Evolutionary conservation across 495 filamentous ascomycete genomes (phyloP).

Genomic region (Aspergillus conjunctus): DNA sequence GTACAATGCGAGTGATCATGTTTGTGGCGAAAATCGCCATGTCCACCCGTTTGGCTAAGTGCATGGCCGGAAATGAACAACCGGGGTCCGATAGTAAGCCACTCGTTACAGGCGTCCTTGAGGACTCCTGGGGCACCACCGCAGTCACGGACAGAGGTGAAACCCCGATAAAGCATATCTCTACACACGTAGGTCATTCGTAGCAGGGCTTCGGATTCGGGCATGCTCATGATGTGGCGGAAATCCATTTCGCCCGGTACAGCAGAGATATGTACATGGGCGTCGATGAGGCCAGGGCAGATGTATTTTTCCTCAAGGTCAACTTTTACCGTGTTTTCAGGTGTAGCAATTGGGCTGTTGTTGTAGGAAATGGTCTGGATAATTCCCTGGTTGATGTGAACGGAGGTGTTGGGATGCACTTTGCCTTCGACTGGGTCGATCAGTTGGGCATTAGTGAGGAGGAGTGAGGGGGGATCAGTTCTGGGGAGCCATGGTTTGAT

Average conservation of each 20-base stretch:
- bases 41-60: slow-evolving; percentile 57
- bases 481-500: slow-evolving; percentile 33
- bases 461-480: slow-evolving; percentile 18
- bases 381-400: slow-evolving; percentile 22
- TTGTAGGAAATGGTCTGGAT: slow-evolving; percentile 12
- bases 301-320: slow-evolving; percentile 51
- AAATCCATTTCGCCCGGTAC: slow-evolving; percentile 42
- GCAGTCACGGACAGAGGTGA: slow-evolving; percentile 55
- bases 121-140: slow-evolving; percentile 54
- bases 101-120: slow-evolving; percentile 54
- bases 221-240: slow-evolving; percentile 18
- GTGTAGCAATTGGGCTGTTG: background rate
- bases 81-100: slow-evolving; percentile 49
- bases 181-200: slow-evolving; percentile 23
- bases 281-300: slow-evolving; percentile 60
- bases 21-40: slow-evolving; percentile 48
- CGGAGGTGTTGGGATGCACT: slow-evolving; percentile 15
- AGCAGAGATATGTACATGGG: slow-evolving; percentile 57
- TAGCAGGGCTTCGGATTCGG: slow-evolving; percentile 22
- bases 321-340: slow-evolving; percentile 21
- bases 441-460: slow-evolving; percentile 30
- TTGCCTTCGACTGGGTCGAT: slow-evolving; percentile 25
- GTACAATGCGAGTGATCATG: slow-evolving; percentile 46
- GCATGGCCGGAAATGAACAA: slow-evolving; percentile 51
- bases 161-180: slow-evolving; percentile 55